A percentile compares a stretch with the other conserved stretches of the same genome.
Conservation (phyloP, 108 stramenopile genomes). For the Cyclotella baltica region DNA sequence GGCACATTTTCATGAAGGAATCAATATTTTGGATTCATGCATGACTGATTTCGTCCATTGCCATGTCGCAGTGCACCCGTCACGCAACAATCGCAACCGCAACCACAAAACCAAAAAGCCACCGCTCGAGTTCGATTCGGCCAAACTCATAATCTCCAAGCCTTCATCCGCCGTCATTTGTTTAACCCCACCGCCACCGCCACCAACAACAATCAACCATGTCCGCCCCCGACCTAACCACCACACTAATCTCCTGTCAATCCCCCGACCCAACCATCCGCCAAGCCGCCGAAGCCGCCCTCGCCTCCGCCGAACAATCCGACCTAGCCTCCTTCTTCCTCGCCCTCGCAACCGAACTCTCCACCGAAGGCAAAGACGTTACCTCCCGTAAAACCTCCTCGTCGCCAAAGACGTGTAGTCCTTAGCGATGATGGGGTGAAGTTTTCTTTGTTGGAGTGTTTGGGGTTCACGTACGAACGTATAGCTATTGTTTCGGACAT, state of each 20-base stretch:
- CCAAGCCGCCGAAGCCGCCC: conserved; percentile 47
- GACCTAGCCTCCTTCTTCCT: conserved; percentile 58
- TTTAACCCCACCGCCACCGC: too few relatives aligned
- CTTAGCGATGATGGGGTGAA: conserved; percentile 79
- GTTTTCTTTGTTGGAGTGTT: conserved; percentile 90
- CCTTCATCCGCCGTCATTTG: too few relatives aligned
- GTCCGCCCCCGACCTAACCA: conserved; percentile 46
- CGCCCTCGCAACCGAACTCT: conserved; percentile 70
- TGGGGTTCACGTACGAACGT: conserved; percentile 95
- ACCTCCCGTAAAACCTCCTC: conserved; percentile 79
- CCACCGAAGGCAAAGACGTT: conserved; percentile 68
- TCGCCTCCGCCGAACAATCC: conserved; percentile 47
- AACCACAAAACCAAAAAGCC: too few relatives aligned
- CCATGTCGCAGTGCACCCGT: too few relatives aligned
- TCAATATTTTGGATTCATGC: too few relatives aligned
- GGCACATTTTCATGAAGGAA: too few relatives aligned
- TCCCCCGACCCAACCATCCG: conserved; percentile 54
- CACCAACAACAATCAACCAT: too few relatives aligned
- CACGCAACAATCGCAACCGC: too few relatives aligned
- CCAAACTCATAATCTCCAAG: too few relatives aligned
- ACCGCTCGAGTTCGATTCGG: too few relatives aligned
- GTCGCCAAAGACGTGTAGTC: too few relatives aligned
- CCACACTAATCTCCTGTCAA: conserved; percentile 50
- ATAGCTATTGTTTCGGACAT: conserved; percentile 51
- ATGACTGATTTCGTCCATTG: too few relatives aligned